Percentiles rank a stretch among this genome's conserved stretches.
Evolutionary conservation across 129 eudicot species (phyloP).

Genomic region (Artemisia tridentata): DNA sequence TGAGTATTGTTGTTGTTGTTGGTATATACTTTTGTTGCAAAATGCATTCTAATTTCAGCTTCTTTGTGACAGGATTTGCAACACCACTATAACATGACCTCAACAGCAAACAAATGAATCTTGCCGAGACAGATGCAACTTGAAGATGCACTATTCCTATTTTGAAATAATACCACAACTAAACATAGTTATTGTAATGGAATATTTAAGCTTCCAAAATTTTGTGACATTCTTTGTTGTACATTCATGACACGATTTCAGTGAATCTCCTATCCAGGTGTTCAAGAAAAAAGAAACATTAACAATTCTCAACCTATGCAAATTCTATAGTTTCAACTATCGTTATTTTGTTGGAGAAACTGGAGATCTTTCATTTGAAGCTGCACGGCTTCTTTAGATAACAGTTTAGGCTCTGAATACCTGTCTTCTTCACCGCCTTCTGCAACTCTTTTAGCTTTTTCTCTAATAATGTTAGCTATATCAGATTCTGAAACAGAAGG

Average conservation of each 20-base stretch:
- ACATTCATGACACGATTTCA: constrained; percentile 24
- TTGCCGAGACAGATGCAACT: constrained; percentile 21
- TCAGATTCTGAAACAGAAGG: constrained; percentile 50
- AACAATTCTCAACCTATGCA: constrained; percentile 3
- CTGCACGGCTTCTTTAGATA: constrained; percentile 89
- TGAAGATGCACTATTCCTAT: constrained; percentile 13
- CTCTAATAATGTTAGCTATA: constrained; percentile 51
- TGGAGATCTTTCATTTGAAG: constrained; percentile 89
- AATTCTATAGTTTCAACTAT: constrained; percentile 27
- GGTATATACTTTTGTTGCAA: neutral
- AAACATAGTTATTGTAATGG: constrained; percentile 21
- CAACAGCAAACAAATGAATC: constrained; percentile 1
- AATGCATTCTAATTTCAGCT: constrained; percentile 5
- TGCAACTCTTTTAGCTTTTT: constrained; percentile 58
- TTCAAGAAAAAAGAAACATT: constrained; percentile 2
- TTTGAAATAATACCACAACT: constrained; percentile 32
- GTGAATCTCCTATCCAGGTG: constrained; percentile 2
- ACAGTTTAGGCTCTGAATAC: constrained; percentile 60
- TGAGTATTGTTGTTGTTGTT: neutral
- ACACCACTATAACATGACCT: constrained; percentile 47
- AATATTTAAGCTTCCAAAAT: constrained; percentile 20
- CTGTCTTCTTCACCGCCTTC: constrained; percentile 62
- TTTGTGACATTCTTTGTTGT: constrained; percentile 28
- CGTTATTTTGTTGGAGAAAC: constrained; percentile 62
- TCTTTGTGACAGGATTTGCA: constrained; percentile 4